Base-by-base conservation (phyloP, 2,329 filamentous ascomycete genomes). In the Amphichorda felina region DNA sequence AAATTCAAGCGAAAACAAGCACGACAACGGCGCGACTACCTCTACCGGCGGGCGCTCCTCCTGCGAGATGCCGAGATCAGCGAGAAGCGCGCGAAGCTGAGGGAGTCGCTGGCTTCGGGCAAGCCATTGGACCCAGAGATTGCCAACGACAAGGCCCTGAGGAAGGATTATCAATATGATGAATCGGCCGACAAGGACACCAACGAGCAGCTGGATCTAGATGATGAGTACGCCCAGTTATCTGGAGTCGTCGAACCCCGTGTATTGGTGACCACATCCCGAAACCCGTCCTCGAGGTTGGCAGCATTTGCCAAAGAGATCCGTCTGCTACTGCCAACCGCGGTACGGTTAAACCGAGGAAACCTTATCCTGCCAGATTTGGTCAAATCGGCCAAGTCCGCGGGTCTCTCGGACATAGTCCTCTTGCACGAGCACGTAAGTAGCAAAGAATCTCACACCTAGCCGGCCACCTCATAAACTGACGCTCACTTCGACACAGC, bases 261-360 rank as follows among this genome's bases (percentile, higher is more conserved):
- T 36, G 79, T 94, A 3, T 70, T 94, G 4, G 83, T 95, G 34
- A 94, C 89, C 17, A 98, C 91, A 4, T 91, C 83, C 31, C 75
- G 91, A 51, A 82, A 89, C 45, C 89, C 91, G 15, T 89, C 82
- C 21, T 81, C 83, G 33, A 72, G 91, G 36, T 68, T 98, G 8
- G 73, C 77, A n/a, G 79, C 85, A 1, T 98, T 98, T 51, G 82
- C 86, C 21, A 96, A 98, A 55, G 91, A 96, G 56, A 82, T 94
- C 36, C 70, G 87, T 35, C 64, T 94, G 15, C 64, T 94, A 5
- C 66, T 94, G 1, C 89, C 88, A 0, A 95, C 88, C 0, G 73
- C 80, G 0, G 88, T 95, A 41, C 75, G 89, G 8, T 61, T 96
- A 36, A 98, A 98, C 56, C 77, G 91, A 55, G 91, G 91, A 52